Evolutionary conservation across 495 filamentous ascomycete genomes (phyloP).

Genomic region (Aspergillus ellipticus): DNA sequence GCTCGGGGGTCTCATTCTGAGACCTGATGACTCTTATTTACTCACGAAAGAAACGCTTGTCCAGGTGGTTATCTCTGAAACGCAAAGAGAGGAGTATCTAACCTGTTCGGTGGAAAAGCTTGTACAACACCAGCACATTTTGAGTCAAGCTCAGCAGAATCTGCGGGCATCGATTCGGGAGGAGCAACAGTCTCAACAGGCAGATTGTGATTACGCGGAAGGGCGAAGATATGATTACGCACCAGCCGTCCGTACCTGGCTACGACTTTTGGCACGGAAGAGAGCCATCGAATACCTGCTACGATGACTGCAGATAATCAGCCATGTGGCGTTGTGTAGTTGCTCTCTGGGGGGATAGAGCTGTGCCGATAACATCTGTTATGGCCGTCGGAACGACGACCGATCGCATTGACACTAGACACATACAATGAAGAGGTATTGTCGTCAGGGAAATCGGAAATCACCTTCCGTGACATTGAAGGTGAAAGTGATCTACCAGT

Average conservation of each 20-base stretch:
- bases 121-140: constrained; percentile 20
- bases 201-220: constrained; percentile 45
- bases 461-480: too few relatives aligned
- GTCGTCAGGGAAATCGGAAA: too few relatives aligned
- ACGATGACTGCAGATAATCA: neutral
- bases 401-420: neutral
- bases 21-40: constrained; percentile 29
- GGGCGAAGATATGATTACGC: constrained; percentile 47
- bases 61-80: constrained; percentile 19
- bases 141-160: constrained; percentile 30
- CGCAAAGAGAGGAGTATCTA: constrained; percentile 15
- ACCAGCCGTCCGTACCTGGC: constrained; percentile 42
- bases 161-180: constrained; percentile 40
- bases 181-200: constrained; percentile 35
- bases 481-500: too few relatives aligned
- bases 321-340: neutral
- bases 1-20: constrained; percentile 25
- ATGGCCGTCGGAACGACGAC: neutral
- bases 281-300: constrained; percentile 26
- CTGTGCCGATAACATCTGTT: neutral
- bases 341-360: neutral
- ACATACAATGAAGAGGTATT: too few relatives aligned
- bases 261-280: constrained; percentile 43
- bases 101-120: constrained; percentile 25
- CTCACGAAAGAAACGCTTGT: constrained; percentile 35